Base-by-base conservation (phyloP, 352 stramenopile species). In the Phytophthora fragariae region DNA sequence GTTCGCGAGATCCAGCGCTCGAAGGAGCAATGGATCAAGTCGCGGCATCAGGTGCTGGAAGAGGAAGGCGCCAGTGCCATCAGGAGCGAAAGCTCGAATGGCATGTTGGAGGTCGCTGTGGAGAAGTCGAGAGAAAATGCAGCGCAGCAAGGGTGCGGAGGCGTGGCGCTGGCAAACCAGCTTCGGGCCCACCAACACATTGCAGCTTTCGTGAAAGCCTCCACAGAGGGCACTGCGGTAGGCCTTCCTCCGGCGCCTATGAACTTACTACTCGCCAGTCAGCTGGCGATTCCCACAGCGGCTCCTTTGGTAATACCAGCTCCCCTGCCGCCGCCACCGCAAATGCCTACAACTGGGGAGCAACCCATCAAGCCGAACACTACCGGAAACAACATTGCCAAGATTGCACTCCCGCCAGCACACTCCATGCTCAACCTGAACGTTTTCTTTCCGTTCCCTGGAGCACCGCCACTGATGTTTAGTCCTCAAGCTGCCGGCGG, bases 11-110 rank as follows among this genome's bases (percentile, higher is more conserved):
- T 80, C 47, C 84, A 88, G 55, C 85, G 88, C 35, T 85, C 81
- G 4, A 87, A 90, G 33, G 88, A 89, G 56, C 60, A 80, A 14
- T 92, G 86, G 86, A 80, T 82, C 35, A 86, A 89, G 63, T 83
- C 83, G 41, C 79, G 83, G 9, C 73, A 85, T 56, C 81, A 84
- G 58, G 84, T 93, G 15, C 76, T 81, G 5, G 75, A 90, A 54
- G 82, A 93, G 57, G 86, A 93, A 72, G 79, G 72, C 31, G 84
- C 86, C 17, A 87, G 71, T 61, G 85, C 82, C 8, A 81, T 85
- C 24, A 81, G 84, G 76, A 81, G 77, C 5, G 63, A 81, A 7
- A 79, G 68, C 2, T 49, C 73, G 2, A 79, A 77, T 50, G 69
- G 72, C 24, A 88, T 89, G 63, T 69, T 80, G 11, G 60, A 82